phyloP scores from a whole-genome alignment of 495 filamentous ascomycete species.

The Podospora pseudocomata region DNA sequence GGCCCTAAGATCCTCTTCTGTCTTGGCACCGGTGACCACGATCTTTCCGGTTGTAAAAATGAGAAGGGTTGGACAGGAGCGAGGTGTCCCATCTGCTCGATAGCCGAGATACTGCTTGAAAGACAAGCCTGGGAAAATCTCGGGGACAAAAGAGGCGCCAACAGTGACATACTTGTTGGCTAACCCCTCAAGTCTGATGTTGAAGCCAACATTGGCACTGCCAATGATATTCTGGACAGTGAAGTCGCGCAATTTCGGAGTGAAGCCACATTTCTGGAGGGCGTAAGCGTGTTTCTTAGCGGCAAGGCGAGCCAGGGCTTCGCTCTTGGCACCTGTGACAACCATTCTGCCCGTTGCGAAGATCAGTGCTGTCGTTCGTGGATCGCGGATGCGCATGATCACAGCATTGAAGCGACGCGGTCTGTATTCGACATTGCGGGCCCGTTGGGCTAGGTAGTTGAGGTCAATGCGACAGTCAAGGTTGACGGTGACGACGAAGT shows the following conservation, averaged over 20 bases:
- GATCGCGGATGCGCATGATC: conserved; percentile 97
- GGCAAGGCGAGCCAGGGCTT: conserved; percentile 86
- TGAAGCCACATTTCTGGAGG: conserved; percentile 96
- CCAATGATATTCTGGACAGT: conserved; percentile 98
- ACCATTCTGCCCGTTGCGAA: conserved; percentile 98
- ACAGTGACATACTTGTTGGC: conserved; percentile 49
- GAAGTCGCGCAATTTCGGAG: conserved; percentile 93
- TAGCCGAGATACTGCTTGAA: conserved; percentile 82
- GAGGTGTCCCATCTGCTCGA: conserved; percentile 50
- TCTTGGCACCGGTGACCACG: conserved; percentile 90
- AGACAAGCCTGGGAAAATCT: conserved; percentile 94
- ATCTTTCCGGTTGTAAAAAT: conserved; percentile 69
- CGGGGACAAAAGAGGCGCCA: conserved; percentile 67
- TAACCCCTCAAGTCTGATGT: conserved; percentile 88
- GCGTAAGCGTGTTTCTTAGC: conserved; percentile 94
- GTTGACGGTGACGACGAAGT: conserved; percentile 97
- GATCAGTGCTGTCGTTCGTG: conserved; percentile 92
- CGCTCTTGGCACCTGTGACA: conserved; percentile 92
- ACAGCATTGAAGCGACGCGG: conserved; percentile 95
- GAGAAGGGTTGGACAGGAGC: conserved; percentile 2
- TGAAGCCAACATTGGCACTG: conserved; percentile 92
- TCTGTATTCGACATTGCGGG: conserved; percentile 96
- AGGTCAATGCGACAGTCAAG: conserved; percentile 91
- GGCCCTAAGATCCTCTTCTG: conserved; percentile 89
- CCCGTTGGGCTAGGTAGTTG: conserved; percentile 90